These are phyloP conservation scores for Leccinum boreale DNA, from an alignment of 768 basidiomycete species.

Conservation along the genomic window DNA sequence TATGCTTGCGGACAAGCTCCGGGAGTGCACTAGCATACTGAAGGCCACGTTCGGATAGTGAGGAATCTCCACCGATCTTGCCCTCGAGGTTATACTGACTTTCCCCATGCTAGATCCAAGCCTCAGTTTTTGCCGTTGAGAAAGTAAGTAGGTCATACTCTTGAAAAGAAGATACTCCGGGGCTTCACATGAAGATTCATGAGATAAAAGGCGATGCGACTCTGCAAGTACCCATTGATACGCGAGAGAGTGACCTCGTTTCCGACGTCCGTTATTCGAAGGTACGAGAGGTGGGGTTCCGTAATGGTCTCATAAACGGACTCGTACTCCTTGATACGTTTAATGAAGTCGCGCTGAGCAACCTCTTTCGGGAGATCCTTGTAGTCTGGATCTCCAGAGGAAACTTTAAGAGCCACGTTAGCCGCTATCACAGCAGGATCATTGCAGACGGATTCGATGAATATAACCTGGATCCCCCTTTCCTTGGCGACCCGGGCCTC, in stretches of 20 bases:
- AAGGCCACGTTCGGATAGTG: conserved; percentile 79
- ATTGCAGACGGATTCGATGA: conserved; percentile 92
- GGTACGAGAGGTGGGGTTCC: conserved; percentile 85
- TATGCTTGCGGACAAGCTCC: conserved; percentile 81
- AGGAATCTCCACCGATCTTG: conserved; percentile 96
- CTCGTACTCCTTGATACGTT: conserved; percentile 91
- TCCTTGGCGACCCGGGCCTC: conserved; percentile 81
- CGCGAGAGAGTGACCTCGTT: conserved; percentile 79
- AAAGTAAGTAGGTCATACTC: conserved; percentile 52
- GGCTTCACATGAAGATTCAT: conserved; percentile 99
- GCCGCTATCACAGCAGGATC: conserved; percentile 93
- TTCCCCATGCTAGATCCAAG: conserved; percentile 79
- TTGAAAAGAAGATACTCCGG: conserved; percentile 91
- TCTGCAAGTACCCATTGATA: conserved; percentile 94
- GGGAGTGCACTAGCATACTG: conserved; percentile 86
- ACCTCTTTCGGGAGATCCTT: conserved; percentile 80
- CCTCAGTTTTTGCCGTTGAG: conserved; percentile 5
- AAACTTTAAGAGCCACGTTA: conserved; percentile 94
- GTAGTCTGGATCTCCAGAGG: conserved; percentile 97
- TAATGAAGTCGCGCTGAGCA: conserved; percentile 86
- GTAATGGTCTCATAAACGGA: conserved; percentile 93
- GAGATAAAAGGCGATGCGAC: conserved; percentile 95
- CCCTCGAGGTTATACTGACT: conserved; percentile 96
- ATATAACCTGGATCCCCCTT: conserved; percentile 83
- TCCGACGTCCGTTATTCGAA: conserved; percentile 92